These are phyloP conservation scores for Pseudogymnoascus sp. DNA, from an alignment of 2,329 filamentous ascomycete species.

Conservation along the genomic window DNA sequence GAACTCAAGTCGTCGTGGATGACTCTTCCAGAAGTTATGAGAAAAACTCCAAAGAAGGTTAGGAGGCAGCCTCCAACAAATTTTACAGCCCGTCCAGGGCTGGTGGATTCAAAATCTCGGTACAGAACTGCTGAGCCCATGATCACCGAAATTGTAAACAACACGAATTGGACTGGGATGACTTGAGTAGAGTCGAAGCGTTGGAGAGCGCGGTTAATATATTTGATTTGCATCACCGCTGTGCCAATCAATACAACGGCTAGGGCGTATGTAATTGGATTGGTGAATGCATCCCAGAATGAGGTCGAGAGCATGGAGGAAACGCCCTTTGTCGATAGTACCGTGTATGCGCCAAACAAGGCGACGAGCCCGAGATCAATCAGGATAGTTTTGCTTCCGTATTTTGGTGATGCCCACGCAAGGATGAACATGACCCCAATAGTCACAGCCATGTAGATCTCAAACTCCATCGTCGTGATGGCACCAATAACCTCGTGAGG, in stretches of 20 bases:
- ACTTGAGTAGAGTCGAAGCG: conserved; percentile 96
- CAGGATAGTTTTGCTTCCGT: conserved; percentile 78
- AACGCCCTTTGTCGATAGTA: conserved; percentile 89
- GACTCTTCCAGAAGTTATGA: conserved; percentile 81
- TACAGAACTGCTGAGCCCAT: conserved; percentile 89
- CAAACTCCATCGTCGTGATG: conserved; percentile 82
- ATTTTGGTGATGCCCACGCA: conserved; percentile 75
- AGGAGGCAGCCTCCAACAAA: conserved; percentile 86
- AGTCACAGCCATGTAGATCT: conserved; percentile 80
- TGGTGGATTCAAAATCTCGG: conserved; percentile 85
- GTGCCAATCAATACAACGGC: conserved; percentile 71
- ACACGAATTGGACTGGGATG: conserved; percentile 94
- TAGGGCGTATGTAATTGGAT: conserved; percentile 86
- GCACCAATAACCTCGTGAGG: conserved; percentile 84
- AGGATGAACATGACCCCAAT: conserved; percentile 64
- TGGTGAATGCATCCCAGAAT: conserved; percentile 80
- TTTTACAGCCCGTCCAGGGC: conserved; percentile 64
- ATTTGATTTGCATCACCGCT: conserved; percentile 94
- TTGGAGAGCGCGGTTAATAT: conserved; percentile 84
- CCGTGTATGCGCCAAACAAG: conserved; percentile 95
- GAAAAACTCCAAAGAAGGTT: conserved; percentile 94
- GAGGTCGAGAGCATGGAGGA: conserved; percentile 91
- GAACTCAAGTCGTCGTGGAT: conserved; percentile 52
- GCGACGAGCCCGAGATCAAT: conserved; percentile 92
- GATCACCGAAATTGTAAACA: conserved; percentile 94